Percentiles rank a stretch among this genome's conserved stretches.
phyloP scores from a whole-genome alignment of 495 filamentous ascomycete species.

The Peziza echinospora region DNA sequence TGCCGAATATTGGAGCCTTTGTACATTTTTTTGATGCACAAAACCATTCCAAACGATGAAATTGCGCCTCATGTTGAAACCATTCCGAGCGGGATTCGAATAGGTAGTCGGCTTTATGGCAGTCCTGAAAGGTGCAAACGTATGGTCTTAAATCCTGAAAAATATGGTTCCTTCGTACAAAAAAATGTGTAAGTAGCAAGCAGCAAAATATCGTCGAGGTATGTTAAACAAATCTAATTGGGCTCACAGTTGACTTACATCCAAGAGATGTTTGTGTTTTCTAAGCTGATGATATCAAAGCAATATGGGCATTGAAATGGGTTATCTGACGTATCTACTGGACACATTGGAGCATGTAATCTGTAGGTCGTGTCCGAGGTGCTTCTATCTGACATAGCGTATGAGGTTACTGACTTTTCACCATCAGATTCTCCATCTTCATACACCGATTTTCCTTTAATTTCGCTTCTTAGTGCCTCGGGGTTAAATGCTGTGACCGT shows the following conservation, averaged over 20 bases:
- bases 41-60: constrained; percentile 15
- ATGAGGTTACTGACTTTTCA: constrained; percentile 1
- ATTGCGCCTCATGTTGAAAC: constrained; percentile 12
- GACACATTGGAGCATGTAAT: too few relatives aligned
- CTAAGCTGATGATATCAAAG: constrained; percentile 2
- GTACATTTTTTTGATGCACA: too few relatives aligned
- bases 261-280: constrained; percentile 1
- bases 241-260: constrained; percentile 4
- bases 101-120: constrained; percentile 4
- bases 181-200: neutral
- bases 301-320: constrained; percentile 16
- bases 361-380: too few relatives aligned
- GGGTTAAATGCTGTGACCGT: too few relatives aligned
- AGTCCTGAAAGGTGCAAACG: constrained; percentile 14
- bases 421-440: too few relatives aligned
- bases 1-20: too few relatives aligned
- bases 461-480: too few relatives aligned
- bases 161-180: constrained; percentile 11
- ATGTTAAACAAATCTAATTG: neutral
- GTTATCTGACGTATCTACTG: too few relatives aligned
- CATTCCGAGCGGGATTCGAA: constrained; percentile 14
- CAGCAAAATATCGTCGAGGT: neutral
- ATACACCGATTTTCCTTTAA: too few relatives aligned
- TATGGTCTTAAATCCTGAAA: constrained; percentile 16
- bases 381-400: too few relatives aligned